Evolutionary conservation across 768 basidiomycete species (phyloP), one percentile per base, ranked within the genome.

Genomic region (Mycena belliarum): DNA sequence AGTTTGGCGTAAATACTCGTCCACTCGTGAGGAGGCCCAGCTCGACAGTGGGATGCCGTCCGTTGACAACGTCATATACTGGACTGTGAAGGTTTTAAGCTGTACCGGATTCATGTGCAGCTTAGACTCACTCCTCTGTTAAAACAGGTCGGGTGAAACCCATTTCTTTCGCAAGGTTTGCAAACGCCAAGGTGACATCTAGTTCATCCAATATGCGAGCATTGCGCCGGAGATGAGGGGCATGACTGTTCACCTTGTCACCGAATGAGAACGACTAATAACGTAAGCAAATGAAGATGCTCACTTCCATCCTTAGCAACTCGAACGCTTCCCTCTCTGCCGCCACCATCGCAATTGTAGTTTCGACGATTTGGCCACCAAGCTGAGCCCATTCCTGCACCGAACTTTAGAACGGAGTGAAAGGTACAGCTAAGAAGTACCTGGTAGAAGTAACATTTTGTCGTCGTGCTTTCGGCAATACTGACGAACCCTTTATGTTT

Each of bases 41-140:
- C 74, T 98, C 96, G 12, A 98, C 95, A 1, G 93, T 88, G 0
- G 95, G 94, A 75, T 98, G 95, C 24, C 95, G 86, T 18, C 94
- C 95, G 64, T 91, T 85, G 10, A 75, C 73, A 28, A 97, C 86
- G 12, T 86, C 71, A 65, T 90, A 89, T 0, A 80, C 77, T 51
- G 76, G 72, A 20, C 86, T 87, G 43, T n/a, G 38, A 57, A 59
- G 54, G 38, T 6, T 32, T 33, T 45, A 47, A 29, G 48, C 32
- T 14, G 43, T 8, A 3, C 23, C 40, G 25, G 37, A 46, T 33
- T 48, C 29, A 38, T 37, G 14, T 32, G 43, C 23, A 5, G 26
- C 18, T 29, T 23, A 24, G 40, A 68, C 86, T 63, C 61, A 95
- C 95, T 87, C 81, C 26, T 89, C 82, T 18, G 75, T 81, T 28